These are phyloP conservation scores for Pelargonium citronellum DNA, from an alignment of 441 rosid species.

Conservation along the genomic window DNA sequence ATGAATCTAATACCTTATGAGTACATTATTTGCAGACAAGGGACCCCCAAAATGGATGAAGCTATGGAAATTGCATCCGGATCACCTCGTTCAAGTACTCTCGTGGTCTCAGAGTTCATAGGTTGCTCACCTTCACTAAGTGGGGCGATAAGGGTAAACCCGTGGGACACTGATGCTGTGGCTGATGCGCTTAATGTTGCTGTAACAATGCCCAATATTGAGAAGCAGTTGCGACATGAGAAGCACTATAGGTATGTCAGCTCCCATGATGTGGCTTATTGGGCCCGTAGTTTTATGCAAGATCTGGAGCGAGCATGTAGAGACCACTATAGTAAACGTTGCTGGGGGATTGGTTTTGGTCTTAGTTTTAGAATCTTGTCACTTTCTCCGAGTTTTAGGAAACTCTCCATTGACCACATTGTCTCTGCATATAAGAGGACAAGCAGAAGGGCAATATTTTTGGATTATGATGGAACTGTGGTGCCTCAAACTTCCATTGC, in stretches of 20 bases:
- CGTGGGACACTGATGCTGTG: slow-evolving; percentile 84
- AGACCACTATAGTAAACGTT: slow-evolving; percentile 70
- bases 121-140: slow-evolving; percentile 95
- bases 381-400: slow-evolving; percentile 75
- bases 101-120: too few relatives aligned
- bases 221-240: slow-evolving; percentile 79
- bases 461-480: slow-evolving; percentile 80
- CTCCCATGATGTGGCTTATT: slow-evolving; percentile 76
- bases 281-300: slow-evolving; percentile 67
- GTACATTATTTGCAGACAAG: slow-evolving; percentile 78
- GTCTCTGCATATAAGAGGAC: slow-evolving; percentile 58
- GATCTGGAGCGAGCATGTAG: slow-evolving; percentile 75
- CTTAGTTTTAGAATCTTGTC: slow-evolving; percentile 71
- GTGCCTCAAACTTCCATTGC: slow-evolving; percentile 59
- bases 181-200: slow-evolving; percentile 70
- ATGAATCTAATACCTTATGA: slow-evolving; percentile 85
- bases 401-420: slow-evolving; percentile 51
- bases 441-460: slow-evolving; percentile 66
- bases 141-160: slow-evolving; percentile 87
- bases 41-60: slow-evolving; percentile 55
- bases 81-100: too few relatives aligned
- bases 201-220: slow-evolving; percentile 51
- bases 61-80: too few relatives aligned
- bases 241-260: slow-evolving; percentile 75
- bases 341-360: slow-evolving; percentile 86